These are phyloP conservation scores for Mortierella sp. DNA, from an alignment of 371 early-diverging fungal genomes.

Conservation along the genomic window DNA sequence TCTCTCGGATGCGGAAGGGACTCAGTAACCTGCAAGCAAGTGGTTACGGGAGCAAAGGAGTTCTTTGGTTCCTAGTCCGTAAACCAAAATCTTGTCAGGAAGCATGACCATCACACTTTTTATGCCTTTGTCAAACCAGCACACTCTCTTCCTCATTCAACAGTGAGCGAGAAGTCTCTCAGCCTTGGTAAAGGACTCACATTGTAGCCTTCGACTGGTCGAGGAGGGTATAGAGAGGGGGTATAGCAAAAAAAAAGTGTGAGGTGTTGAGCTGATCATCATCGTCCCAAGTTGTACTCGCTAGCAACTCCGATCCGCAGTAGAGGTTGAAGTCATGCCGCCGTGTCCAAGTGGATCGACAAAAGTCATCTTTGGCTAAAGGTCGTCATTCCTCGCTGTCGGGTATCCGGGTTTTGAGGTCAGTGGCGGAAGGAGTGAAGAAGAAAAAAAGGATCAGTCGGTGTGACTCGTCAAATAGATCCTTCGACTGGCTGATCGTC, in stretches of 20 bases:
- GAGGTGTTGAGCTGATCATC: conserved; percentile 3
- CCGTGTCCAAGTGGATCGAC: background rate
- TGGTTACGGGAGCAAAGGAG: too few relatives aligned
- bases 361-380: conserved; percentile 38
- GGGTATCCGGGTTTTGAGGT: background rate
- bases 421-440: conserved; percentile 7
- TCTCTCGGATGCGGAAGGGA: too few relatives aligned
- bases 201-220: background rate
- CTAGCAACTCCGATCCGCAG: conserved; percentile 24
- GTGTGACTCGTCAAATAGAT: too few relatives aligned
- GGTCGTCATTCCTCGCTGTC: conserved; percentile 21
- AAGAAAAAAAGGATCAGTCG: background rate
- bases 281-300: conserved; percentile 22
- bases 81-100: too few relatives aligned
- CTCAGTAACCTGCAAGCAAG: too few relatives aligned
- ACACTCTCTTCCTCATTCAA: too few relatives aligned
- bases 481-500: too few relatives aligned
- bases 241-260: background rate
- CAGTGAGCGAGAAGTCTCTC: too few relatives aligned
- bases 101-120: too few relatives aligned
- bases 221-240: background rate
- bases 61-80: too few relatives aligned
- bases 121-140: too few relatives aligned
- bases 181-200: too few relatives aligned
- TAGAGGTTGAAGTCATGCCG: conserved; percentile 8